Evolutionary conservation across 2,329 filamentous ascomycete genomes (phyloP), one percentile per base, ranked within the genome.

Genomic region (Paraconiothyrium sp.): DNA sequence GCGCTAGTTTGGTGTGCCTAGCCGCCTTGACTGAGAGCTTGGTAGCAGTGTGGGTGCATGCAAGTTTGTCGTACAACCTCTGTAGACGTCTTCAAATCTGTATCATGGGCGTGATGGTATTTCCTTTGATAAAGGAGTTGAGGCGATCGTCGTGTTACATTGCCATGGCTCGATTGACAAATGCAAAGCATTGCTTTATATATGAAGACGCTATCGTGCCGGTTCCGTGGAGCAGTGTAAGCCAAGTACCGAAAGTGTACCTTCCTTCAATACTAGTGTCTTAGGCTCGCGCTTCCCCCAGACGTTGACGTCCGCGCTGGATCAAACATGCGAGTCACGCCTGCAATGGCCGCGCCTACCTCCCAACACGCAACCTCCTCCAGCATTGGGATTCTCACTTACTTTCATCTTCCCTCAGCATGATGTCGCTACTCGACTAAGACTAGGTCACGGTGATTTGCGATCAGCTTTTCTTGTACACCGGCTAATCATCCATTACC

Each of bases 201-300:
- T 22, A 14, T 14, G 24, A 20, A 14, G 8, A 8, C 22, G 46
- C 27, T 3, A 27, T 30, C 27, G 5, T 48, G 46, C 6, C 46
- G 8, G 22, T 14, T 44, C 41, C 41, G 16, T 44, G 46, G 46
- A 48, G 46, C 22, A 51, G 4, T 10, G 32, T 51, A 24, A 2
- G 14, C 49, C 32, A 30, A 51, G 32, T 22, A 32, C 30, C n/a
- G 8, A 50, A 50, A 43, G 50, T 54, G 11, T 54, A 30, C 20
- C 24, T 54, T 54, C 37, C 24, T 54, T 8, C 37, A 24, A 24
- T 30, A 34, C 51, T 54, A 43, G 51, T 54, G 51, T 32, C 37
- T 32, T 39, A 34, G 35, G 51, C 32, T 50, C 37, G 51, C 37
- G 51, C 51, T 54, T 54, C 34, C 51, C 51, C 51, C 51, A 44